Conservation (phyloP, 768 basidiomycete genomes). For the Nidula microcarpa region DNA sequence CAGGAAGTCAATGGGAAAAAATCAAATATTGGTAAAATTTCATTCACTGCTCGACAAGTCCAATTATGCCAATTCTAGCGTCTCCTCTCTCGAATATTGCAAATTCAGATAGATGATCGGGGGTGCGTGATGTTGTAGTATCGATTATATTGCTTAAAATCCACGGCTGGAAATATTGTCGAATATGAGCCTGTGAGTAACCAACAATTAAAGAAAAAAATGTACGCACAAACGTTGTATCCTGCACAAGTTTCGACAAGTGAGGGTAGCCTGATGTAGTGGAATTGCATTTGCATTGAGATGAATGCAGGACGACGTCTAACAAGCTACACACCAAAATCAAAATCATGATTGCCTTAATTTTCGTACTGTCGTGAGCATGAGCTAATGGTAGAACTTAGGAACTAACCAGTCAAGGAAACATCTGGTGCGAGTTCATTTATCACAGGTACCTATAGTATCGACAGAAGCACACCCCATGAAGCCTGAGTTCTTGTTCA, state of each 20-base stretch:
- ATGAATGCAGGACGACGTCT: neutral
- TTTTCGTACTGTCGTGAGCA: neutral
- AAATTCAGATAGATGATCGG: constrained; percentile 59
- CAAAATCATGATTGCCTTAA: constrained; percentile 90
- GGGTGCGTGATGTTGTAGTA: constrained; percentile 55
- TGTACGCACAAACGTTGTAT: constrained; percentile 67
- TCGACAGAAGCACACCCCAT: too few species aligned
- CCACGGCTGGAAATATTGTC: constrained; percentile 64
- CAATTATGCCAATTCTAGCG: constrained; percentile 75
- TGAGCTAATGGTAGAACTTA: neutral
- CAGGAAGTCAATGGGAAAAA: neutral
- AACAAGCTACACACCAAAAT: constrained; percentile 56
- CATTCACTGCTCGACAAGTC: constrained; percentile 77
- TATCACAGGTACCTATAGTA: constrained; percentile 73
- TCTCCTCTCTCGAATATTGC: constrained; percentile 68
- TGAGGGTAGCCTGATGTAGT: constrained; percentile 10
- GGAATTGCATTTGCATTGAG: neutral
- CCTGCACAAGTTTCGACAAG: constrained; percentile 57
- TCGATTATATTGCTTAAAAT: constrained; percentile 86
- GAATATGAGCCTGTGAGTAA: neutral
- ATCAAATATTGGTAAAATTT: neutral
- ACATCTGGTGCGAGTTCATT: constrained; percentile 79
- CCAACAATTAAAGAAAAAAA: neutral
- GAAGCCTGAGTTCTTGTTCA: neutral
- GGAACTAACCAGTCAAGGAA: constrained; percentile 68